Conservation (phyloP, 2,329 filamentous ascomycete genomes). For the Cladosporium colombiae region DNA sequence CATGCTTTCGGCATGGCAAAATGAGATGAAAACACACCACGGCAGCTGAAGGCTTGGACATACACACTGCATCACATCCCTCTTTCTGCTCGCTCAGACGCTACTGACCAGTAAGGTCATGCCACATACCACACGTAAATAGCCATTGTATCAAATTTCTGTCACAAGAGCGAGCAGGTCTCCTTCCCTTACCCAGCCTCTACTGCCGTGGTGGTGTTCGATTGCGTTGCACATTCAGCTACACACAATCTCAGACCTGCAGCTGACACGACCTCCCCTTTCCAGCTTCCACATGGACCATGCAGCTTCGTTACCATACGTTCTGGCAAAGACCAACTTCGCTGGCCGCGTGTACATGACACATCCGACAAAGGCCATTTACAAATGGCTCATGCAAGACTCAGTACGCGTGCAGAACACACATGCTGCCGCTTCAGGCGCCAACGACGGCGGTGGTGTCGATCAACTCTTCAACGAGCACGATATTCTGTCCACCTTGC, state of each 20-base stretch:
- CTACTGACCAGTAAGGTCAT: slow-evolving; percentile 15
- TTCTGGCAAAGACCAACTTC: slow-evolving; percentile 97
- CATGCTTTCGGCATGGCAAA: slow-evolving; percentile 7
- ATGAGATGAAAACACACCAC: not conserved
- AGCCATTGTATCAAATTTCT: slow-evolving; percentile 38
- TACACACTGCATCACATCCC: not conserved
- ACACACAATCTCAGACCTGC: not conserved
- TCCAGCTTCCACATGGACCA: slow-evolving; percentile 95
- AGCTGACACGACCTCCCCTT: slow-evolving; percentile 21
- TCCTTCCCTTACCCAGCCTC: slow-evolving; percentile 15
- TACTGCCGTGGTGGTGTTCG: slow-evolving; percentile 13
- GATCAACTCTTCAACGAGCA: slow-evolving; percentile 86
- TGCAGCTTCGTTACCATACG: slow-evolving; percentile 96
- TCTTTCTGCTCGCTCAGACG: not conserved
- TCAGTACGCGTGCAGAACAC: slow-evolving; percentile 77
- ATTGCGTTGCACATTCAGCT: not conserved
- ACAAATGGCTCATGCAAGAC: slow-evolving; percentile 99
- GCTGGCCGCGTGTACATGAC: slow-evolving; percentile 98
- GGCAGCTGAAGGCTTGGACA: slow-evolving; percentile 3
- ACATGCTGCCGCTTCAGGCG: slow-evolving; percentile 32
- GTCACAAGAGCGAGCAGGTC: slow-evolving; percentile 9
- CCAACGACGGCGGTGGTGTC: slow-evolving; percentile 46
- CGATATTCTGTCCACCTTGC: slow-evolving; percentile 90
- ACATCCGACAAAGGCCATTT: slow-evolving; percentile 97
- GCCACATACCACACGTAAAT: slow-evolving; percentile 28